Percentiles rank a stretch among this genome's conserved stretches.
phyloP scores from a whole-genome alignment of 2,329 filamentous ascomycete species.

The Cryphonectria nitschkei region DNA sequence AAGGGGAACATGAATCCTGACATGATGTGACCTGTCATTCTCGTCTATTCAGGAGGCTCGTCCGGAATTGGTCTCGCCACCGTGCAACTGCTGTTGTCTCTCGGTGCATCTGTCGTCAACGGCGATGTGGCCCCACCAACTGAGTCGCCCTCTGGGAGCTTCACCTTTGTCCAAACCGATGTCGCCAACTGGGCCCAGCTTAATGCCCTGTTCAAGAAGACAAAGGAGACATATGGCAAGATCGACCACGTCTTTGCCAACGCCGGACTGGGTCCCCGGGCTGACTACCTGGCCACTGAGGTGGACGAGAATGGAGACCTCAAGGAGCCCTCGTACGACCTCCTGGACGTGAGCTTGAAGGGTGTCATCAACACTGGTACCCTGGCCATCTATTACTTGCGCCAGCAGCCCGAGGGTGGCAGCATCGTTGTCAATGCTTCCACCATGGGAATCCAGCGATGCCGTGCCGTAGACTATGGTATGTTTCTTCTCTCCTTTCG shows the following conservation, averaged over 20 bases:
- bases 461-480: conserved; percentile 57
- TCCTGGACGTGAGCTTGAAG: conserved; percentile 55
- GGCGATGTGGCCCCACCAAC: conserved; percentile 54
- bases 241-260: conserved; percentile 78
- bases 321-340: conserved; percentile 46
- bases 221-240: conserved; percentile 67
- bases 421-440: conserved; percentile 60
- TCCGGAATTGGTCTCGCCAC: conserved; percentile 65
- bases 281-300: conserved; percentile 50
- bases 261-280: conserved; percentile 55
- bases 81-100: conserved; percentile 51
- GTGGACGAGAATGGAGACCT: conserved; percentile 54
- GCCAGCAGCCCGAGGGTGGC: conserved; percentile 49
- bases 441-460: conserved; percentile 52
- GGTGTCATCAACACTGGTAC: conserved; percentile 54
- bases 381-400: conserved; percentile 54
- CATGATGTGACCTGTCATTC: not conserved
- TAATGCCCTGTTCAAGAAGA: conserved; percentile 53
- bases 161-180: conserved; percentile 50
- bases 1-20: not conserved
- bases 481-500: conserved; percentile 25
- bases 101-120: conserved; percentile 59
- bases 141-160: conserved; percentile 31
- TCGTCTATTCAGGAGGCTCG: conserved; percentile 49
- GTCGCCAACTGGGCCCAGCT: conserved; percentile 56